Percentiles rank a stretch among this genome's conserved stretches.
phyloP scores from a whole-genome alignment of 768 basidiomycete species.

The Lactarius tabidus region DNA sequence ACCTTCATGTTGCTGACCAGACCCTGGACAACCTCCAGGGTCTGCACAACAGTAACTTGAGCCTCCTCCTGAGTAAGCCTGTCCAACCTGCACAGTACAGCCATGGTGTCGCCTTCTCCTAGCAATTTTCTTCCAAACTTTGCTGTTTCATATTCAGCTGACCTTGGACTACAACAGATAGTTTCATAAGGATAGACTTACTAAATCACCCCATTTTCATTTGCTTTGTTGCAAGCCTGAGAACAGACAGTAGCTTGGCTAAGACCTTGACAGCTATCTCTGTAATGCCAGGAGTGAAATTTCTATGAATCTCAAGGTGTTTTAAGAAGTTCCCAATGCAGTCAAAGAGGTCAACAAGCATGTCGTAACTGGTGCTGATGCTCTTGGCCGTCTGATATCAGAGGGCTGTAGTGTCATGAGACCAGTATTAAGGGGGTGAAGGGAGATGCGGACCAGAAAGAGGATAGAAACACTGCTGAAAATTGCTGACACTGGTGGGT shows the following conservation, averaged over 20 bases:
- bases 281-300: neutral
- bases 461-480: too few species aligned
- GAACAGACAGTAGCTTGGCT: too few species aligned
- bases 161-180: neutral
- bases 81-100: constrained; percentile 1
- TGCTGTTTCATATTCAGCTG: neutral
- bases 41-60: too few species aligned
- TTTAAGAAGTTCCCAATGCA: neutral
- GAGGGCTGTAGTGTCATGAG: too few species aligned
- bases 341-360: constrained; percentile 11
- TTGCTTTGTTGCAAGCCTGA: constrained; percentile 5
- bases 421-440: too few species aligned
- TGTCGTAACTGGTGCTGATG: neutral
- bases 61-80: constrained; percentile 1
- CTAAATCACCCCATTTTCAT: constrained; percentile 1
- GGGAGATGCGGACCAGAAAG: too few species aligned
- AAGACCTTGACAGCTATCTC: constrained; percentile 1
- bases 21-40: too few species aligned
- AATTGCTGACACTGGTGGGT: too few species aligned
- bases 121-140: constrained; percentile 5
- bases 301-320: constrained; percentile 1
- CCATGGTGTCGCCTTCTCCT: neutral
- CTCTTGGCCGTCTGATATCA: constrained; percentile 6
- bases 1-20: too few species aligned
- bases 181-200: neutral